Conservation (phyloP, 192 early-diverging fungal species). For the Coemansia sp. region DNA sequence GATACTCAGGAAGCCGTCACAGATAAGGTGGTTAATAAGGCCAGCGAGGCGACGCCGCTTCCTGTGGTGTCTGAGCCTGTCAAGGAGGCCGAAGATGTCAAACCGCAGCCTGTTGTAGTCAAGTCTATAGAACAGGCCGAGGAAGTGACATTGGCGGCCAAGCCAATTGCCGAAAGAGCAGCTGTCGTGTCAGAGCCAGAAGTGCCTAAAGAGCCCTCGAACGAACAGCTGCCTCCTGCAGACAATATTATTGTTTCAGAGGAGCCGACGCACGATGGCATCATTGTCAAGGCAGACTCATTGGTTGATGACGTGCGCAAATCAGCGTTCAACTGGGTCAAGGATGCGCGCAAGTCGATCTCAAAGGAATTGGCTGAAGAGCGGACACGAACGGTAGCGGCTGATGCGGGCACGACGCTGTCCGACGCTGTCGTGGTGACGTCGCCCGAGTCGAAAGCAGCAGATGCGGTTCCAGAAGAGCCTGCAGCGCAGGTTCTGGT, state of each 20-base stretch:
- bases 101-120: neutral
- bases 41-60: neutral
- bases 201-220: neutral
- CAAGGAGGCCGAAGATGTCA: neutral
- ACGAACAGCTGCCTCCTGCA: slow-evolving; percentile 4
- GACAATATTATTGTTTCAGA: neutral
- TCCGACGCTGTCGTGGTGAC: neutral
- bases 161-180: slow-evolving; percentile 7
- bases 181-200: neutral
- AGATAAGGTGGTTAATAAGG: neutral
- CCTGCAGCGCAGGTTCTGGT: slow-evolving; percentile 11
- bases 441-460: neutral
- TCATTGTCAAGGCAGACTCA: neutral
- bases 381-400: slow-evolving; percentile 26
- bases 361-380: slow-evolving; percentile 52
- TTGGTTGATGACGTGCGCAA: slow-evolving; percentile 42
- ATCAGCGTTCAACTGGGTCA: slow-evolving; percentile 51
- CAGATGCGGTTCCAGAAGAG: slow-evolving; percentile 12
- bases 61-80: slow-evolving; percentile 3
- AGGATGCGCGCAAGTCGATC: slow-evolving; percentile 50
- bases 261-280: neutral
- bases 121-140: slow-evolving; percentile 5
- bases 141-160: neutral
- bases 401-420: slow-evolving; percentile 8
- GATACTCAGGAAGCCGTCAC: slow-evolving; percentile 6